These are phyloP conservation scores for Mallotus repandus DNA, from an alignment of 441 rosid genomes.

Conservation along the genomic window DNA sequence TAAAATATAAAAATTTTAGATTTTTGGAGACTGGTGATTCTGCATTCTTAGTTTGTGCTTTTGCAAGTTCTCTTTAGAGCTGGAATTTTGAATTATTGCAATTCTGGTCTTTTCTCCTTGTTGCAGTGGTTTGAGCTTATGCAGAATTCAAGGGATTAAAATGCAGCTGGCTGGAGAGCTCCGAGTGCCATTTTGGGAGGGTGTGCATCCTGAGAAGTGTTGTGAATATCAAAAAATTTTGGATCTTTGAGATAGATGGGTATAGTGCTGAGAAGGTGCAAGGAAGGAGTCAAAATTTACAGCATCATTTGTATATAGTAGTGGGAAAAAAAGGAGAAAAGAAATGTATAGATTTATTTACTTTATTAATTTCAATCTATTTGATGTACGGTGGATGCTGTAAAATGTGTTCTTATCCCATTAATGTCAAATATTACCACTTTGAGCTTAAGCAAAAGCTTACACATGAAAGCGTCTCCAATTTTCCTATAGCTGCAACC, in stretches of 20 bases:
- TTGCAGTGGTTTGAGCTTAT: conserved; percentile 98
- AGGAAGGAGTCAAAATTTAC: not conserved
- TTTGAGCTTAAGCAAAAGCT: not conserved
- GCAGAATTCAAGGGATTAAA: conserved; percentile 67
- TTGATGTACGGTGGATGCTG: not conserved
- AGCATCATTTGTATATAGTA: not conserved
- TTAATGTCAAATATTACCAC: not conserved
- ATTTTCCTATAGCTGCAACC: not conserved
- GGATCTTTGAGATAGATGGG: too few relatives aligned
- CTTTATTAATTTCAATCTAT: not conserved
- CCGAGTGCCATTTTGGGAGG: too few relatives aligned
- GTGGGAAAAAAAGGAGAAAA: not conserved
- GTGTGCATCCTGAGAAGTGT: too few relatives aligned
- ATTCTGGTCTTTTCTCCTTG: not conserved
- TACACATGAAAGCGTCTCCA: not conserved
- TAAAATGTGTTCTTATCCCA: not conserved
- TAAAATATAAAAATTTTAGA: not conserved
- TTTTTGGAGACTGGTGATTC: not conserved
- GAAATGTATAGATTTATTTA: not conserved
- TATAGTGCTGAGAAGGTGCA: not conserved
- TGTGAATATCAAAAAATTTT: too few relatives aligned
- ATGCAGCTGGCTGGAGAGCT: not conserved
- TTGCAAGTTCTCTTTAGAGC: not conserved
- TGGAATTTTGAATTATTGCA: not conserved
- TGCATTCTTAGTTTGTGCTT: not conserved